Conservation (phyloP, 2,329 filamentous ascomycete species). For the Aaosphaeria pasadenensis region DNA sequence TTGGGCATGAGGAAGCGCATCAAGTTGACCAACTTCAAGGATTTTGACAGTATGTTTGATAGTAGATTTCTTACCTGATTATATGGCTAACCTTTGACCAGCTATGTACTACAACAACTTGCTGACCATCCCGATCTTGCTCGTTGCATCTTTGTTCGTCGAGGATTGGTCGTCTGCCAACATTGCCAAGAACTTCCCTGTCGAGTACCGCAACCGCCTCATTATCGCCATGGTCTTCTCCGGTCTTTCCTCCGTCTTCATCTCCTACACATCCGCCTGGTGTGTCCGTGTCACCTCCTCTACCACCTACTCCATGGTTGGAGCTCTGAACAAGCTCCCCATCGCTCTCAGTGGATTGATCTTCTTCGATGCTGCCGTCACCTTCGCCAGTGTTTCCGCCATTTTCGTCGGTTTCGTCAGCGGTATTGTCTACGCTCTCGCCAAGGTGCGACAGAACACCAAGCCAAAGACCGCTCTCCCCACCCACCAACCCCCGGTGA, state of each 20-base stretch:
- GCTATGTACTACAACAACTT: slow-evolving; percentile 99
- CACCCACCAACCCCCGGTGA: slow-evolving; percentile 66
- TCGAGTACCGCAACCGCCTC: slow-evolving; percentile 73
- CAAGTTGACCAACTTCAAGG: slow-evolving; percentile 99
- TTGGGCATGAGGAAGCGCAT: slow-evolving; percentile 97
- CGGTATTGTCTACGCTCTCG: slow-evolving; percentile 84
- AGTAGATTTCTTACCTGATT: slow-evolving; percentile 10
- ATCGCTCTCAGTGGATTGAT: slow-evolving; percentile 88
- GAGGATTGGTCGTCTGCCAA: slow-evolving; percentile 93
- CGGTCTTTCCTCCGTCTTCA: slow-evolving; percentile 89
- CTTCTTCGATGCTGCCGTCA: slow-evolving; percentile 94
- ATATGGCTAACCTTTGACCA: slow-evolving; percentile 38
- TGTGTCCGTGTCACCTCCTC: slow-evolving; percentile 96
- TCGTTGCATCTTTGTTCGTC: slow-evolving; percentile 74
- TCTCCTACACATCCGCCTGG: slow-evolving; percentile 99
- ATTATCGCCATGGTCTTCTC: slow-evolving; percentile 91
- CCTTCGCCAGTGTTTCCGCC: slow-evolving; percentile 85
- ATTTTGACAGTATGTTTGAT: slow-evolving; percentile 83
- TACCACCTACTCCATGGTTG: slow-evolving; percentile 98
- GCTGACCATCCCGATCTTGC: slow-evolving; percentile 87
- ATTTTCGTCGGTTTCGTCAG: slow-evolving; percentile 89
- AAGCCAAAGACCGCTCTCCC: slow-evolving; percentile 67
- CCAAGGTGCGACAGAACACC: slow-evolving; percentile 77
- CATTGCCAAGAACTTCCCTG: slow-evolving; percentile 81
- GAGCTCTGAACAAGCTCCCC: slow-evolving; percentile 95